Evolutionary conservation across 179 eudicot genomes (phyloP), one percentile per base, ranked within the genome.

Genomic region (Drosera spatulata): DNA sequence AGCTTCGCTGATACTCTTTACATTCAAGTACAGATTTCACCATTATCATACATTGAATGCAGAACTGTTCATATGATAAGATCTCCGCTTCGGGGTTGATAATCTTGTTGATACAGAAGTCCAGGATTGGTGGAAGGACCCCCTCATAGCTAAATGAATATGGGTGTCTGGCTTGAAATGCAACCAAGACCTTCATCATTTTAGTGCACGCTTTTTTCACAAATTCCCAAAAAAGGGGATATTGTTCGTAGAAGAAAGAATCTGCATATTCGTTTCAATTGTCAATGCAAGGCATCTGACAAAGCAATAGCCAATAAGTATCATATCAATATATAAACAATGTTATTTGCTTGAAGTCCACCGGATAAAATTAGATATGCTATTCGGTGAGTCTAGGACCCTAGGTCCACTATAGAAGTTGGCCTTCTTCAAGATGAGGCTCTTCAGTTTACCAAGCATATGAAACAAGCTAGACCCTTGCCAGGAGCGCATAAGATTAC

Each of bases 91-190:
- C 93, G 43, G 95, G 94, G 68, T 83, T 84, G 53, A 83, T 82
- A 73, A 93, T 86, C 71, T 77, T 85, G 68, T 77, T 85, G 33
- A 93, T 71, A 72, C 99, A 93, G 70, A 89, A 93, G 62, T 93
- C 91, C 77, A 85, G 70, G 50, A 81, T 88, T 42, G 80, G 81
- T 62, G 84, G 76, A 53, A 86, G 86, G 58, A 93, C 95, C 56
- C 76, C 66, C 67, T 83, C 82, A 73, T 93, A 94, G 40, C 99
- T 93, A 72, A 93, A 93, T 65, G 99, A 89, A 75, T 77, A 89
- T 66, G 99, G 99, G 80, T 93, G 99, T 63, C 95, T 79, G 60
- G 72, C 79, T 77, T 86, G 95, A 71, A 89, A 75, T 62, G 86
- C 85, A 51, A 78, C 70, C 63, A 89, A 71, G 66, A 89, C 86